Evolutionary conservation across 2,329 filamentous ascomycete genomes (phyloP).

Genomic region (Knufia fluminis): DNA sequence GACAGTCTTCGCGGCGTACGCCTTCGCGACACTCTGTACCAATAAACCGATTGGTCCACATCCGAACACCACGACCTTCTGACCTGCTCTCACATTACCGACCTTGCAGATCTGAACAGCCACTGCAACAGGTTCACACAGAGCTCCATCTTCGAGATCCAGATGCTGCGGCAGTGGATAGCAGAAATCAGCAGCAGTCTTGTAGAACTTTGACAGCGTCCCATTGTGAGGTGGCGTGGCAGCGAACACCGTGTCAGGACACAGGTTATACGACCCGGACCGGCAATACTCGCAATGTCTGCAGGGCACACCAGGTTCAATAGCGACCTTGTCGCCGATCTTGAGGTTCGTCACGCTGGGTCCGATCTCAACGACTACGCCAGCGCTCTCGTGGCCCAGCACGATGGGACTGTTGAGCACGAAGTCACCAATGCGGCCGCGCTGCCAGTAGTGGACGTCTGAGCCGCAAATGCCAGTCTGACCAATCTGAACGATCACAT

Average conservation of each 20-base stretch:
- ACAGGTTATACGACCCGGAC: slow-evolving; percentile 34
- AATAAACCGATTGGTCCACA: slow-evolving; percentile 43
- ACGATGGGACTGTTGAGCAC: slow-evolving; percentile 32
- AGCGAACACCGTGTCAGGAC: slow-evolving; percentile 39
- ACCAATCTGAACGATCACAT: slow-evolving; percentile 38
- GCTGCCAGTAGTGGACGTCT: slow-evolving; percentile 36
- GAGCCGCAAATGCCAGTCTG: slow-evolving; percentile 43
- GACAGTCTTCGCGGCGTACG: slow-evolving; percentile 37
- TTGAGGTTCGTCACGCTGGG: slow-evolving; percentile 32
- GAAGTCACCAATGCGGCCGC: slow-evolving; percentile 41
- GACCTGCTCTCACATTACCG: slow-evolving; percentile 32
- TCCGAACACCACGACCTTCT: slow-evolving; percentile 42
- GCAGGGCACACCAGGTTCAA: slow-evolving; percentile 43
- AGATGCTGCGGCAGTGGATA: slow-evolving; percentile 40
- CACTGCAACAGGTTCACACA: slow-evolving; percentile 46
- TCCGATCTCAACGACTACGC: slow-evolving; percentile 31
- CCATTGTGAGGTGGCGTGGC: slow-evolving; percentile 44
- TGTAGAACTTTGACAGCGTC: slow-evolving; percentile 43
- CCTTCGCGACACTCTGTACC: slow-evolving; percentile 39
- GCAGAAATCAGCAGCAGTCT: slow-evolving; percentile 38
- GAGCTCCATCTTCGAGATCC: slow-evolving; percentile 42
- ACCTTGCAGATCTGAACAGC: slow-evolving; percentile 40
- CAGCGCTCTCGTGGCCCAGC: slow-evolving; percentile 40
- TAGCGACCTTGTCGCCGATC: slow-evolving; percentile 39
- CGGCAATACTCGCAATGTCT: slow-evolving; percentile 37